Evolutionary conservation across 345 rosid genomes (phyloP), one percentile per base, ranked within the genome.

Genomic region (Abelmoschus esculentus): DNA sequence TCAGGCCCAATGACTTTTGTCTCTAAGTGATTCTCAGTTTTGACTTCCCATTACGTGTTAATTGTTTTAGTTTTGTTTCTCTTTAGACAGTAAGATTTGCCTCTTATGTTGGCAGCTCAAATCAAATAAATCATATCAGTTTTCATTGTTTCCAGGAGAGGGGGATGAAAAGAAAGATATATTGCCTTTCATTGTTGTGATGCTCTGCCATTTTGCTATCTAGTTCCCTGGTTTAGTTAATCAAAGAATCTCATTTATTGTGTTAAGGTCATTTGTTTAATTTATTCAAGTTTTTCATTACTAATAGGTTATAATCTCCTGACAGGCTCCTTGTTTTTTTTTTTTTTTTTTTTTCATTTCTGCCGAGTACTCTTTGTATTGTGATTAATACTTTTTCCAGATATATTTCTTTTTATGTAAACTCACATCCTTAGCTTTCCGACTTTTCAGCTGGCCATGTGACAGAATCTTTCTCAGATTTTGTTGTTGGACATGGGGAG

Each of bases 401-500:
- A 36, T 22, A 7, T 40, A 54, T 60, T 46, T 59, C 46, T 44
- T 49, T 26, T 49, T 15, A 28, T 66, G 57, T 29, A 15, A 47
- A 49, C 70, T 66, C n/a, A 49, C 70, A 53, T 52, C 54, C 6
- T 54, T 59, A 19, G 12, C 15, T 32, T 0, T 55, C 72, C 46
- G 42, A 4, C 58, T 47, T 31, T 83, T 83, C 88, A 93, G 98
- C 99, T 58, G 98, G 98, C 58, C 97, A 96, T 76, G 98, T 90
- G 7, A 87, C 97, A 5, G 99, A 96, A 80, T 92, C 99, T 1
- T 90, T 96, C 80, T 80, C 98, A 46, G 98, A 92, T 73, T 92
- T 96, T 82, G 97, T 96, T 60, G 97, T 81, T 1, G 99, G 99
- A 77, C 91, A 96, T 69, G 97, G 99, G 44, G 99, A 96, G 79